phyloP scores from a whole-genome alignment of 345 rosid species.

The Balakata baccata region DNA sequence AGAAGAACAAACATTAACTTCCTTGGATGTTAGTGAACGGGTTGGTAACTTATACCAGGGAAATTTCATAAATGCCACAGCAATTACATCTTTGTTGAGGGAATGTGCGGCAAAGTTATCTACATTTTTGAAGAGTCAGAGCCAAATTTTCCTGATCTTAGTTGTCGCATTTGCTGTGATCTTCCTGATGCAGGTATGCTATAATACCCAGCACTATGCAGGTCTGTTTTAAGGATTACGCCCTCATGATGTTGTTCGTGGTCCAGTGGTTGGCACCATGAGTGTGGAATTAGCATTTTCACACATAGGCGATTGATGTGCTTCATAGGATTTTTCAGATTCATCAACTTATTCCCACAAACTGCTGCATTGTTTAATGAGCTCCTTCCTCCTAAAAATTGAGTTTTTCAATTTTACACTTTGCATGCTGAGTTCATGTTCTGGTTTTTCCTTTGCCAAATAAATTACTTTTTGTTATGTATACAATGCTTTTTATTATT shows the following conservation, averaged over 20 bases:
- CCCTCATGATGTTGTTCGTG: neutral
- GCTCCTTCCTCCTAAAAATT: too few relatives aligned
- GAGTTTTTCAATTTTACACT: too few relatives aligned
- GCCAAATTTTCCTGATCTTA: conserved; percentile 52
- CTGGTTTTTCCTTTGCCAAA: too few relatives aligned
- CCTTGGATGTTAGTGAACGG: conserved; percentile 22
- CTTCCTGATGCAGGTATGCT: conserved; percentile 83
- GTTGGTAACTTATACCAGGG: conserved; percentile 27
- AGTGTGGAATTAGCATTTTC: neutral
- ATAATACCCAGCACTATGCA: neutral
- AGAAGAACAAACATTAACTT: conserved; percentile 26
- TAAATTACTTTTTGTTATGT: too few relatives aligned
- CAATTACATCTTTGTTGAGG: conserved; percentile 26
- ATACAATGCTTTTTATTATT: too few relatives aligned
- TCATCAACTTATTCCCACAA: too few relatives aligned
- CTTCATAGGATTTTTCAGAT: too few relatives aligned
- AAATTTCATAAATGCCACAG: conserved; percentile 22
- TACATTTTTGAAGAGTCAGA: conserved; percentile 47
- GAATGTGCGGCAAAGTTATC: conserved; percentile 37
- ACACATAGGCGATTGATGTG: too few relatives aligned
- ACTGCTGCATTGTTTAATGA: too few relatives aligned
- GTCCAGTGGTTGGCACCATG: neutral
- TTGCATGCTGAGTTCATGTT: too few relatives aligned
- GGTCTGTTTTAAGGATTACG: neutral
- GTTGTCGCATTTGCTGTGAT: conserved; percentile 62